A percentile compares a stretch with the other conserved stretches of the same genome.
Conservation (phyloP, 2,329 filamentous ascomycete genomes). For the Blastomyces parvus region DNA sequence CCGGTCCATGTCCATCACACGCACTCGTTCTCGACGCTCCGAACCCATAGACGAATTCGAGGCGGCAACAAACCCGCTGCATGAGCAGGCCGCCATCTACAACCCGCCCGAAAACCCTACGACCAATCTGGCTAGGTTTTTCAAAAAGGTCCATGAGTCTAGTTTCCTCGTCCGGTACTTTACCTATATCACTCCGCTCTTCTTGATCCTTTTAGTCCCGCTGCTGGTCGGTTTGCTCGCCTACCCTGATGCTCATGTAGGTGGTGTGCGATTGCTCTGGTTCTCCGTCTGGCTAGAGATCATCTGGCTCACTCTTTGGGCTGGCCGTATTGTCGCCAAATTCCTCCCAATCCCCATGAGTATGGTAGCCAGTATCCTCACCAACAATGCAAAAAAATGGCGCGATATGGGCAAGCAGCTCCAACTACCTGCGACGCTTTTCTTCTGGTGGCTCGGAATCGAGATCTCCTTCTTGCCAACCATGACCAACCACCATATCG, state of each 20-base stretch:
- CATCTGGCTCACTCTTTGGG: constrained; percentile 86
- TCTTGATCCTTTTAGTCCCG: constrained; percentile 56
- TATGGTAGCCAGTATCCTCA: constrained; percentile 61
- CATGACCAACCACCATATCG: constrained; percentile 55
- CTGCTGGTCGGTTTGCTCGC: constrained; percentile 54
- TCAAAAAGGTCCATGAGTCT: constrained; percentile 56
- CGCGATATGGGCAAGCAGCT: constrained; percentile 76
- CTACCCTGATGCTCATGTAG: constrained; percentile 53
- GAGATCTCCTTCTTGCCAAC: constrained; percentile 79
- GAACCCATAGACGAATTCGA: constrained; percentile 59
- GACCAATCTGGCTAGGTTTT: constrained; percentile 52
- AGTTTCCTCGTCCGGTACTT: constrained; percentile 60
- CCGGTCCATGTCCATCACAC: constrained; percentile 40
- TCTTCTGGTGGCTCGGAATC: constrained; percentile 85
- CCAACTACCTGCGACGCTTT: constrained; percentile 74
- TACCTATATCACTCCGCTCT: constrained; percentile 59
- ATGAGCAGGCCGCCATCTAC: constrained; percentile 57
- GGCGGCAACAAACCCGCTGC: constrained; percentile 56
- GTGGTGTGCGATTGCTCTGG: constrained; percentile 73
- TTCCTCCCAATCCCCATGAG: constrained; percentile 53
- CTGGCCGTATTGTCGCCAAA: constrained; percentile 57
- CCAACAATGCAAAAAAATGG: constrained; percentile 89
- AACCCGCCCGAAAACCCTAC: constrained; percentile 54
- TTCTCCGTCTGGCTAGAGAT: constrained; percentile 94
- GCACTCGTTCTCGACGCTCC: constrained; percentile 43